A percentile compares a stretch with the other conserved stretches of the same genome.
phyloP scores from a whole-genome alignment of 2,329 filamentous ascomycete genomes.

The Trichoderma sp. region DNA sequence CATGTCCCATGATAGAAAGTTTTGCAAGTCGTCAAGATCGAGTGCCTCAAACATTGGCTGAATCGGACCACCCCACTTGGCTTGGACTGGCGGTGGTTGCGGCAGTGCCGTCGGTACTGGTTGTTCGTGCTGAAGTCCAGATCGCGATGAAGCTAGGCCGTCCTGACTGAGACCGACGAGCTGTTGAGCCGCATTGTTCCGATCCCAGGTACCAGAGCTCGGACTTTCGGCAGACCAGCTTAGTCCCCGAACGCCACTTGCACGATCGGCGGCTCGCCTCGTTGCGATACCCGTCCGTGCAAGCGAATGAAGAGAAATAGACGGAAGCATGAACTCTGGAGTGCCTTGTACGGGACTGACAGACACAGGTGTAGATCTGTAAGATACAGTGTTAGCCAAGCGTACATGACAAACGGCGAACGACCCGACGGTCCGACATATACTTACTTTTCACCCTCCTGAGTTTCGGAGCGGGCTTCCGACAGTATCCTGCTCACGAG shows the following conservation, averaged over 20 bases:
- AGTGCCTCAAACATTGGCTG: constrained; percentile 37
- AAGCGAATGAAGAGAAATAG: constrained; percentile 27
- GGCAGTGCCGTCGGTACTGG: constrained; percentile 28
- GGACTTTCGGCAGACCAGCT: constrained; percentile 28
- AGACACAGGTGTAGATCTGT: constrained; percentile 22
- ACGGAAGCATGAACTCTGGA: constrained; percentile 26
- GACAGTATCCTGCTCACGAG: constrained; percentile 25
- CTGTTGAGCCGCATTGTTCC: constrained; percentile 28
- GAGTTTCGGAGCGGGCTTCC: constrained; percentile 26
- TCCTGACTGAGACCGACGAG: constrained; percentile 29
- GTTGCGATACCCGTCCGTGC: constrained; percentile 23
- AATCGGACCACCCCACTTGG: neutral
- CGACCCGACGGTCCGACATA: neutral
- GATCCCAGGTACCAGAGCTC: constrained; percentile 30
- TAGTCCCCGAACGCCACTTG: constrained; percentile 19
- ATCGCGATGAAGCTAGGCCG: constrained; percentile 25
- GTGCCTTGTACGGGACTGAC: constrained; percentile 21
- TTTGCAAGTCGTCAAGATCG: constrained; percentile 40
- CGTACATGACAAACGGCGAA: neutral
- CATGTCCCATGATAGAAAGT: constrained; percentile 42
- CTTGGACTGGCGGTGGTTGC: neutral
- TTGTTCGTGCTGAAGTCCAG: constrained; percentile 39
- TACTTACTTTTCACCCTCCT: constrained; percentile 25
- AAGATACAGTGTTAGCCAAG: neutral
- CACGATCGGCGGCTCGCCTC: constrained; percentile 19